phyloP scores from a whole-genome alignment of 225 moss, liverwort and hornwort genomes.

The Pseudoscleropodium purum region DNA sequence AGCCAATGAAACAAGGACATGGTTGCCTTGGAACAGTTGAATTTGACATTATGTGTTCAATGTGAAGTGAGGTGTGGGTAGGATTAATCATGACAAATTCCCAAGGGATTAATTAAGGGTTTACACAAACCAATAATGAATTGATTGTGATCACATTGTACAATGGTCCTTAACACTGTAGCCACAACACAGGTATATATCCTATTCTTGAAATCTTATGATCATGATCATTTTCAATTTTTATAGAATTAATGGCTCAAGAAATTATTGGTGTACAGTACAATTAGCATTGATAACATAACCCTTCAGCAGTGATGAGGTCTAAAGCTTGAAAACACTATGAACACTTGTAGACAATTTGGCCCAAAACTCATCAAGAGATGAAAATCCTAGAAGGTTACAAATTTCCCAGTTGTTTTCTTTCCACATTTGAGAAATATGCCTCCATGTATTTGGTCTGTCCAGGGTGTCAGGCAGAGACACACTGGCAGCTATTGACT shows the following conservation, averaged over 20 bases:
- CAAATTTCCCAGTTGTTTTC: not conserved
- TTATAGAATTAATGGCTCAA: too few species aligned
- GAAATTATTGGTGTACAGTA: not conserved
- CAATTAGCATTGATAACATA: not conserved
- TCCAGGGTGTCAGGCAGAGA: not conserved
- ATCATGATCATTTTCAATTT: not conserved
- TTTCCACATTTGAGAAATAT: not conserved
- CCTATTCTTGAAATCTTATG: not conserved
- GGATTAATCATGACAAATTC: not conserved
- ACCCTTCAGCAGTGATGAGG: not conserved
- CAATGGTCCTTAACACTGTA: too few species aligned
- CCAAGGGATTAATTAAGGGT: not conserved
- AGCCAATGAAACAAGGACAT: not conserved
- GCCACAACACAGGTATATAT: too few species aligned
- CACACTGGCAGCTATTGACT: not conserved
- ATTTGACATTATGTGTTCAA: not conserved
- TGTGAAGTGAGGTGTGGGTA: not conserved
- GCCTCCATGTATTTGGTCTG: not conserved
- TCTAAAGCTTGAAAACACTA: not conserved
- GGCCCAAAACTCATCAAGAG: not conserved
- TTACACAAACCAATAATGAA: not conserved
- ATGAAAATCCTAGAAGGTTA: not conserved
- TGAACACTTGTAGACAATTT: not conserved
- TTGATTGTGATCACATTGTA: not conserved
- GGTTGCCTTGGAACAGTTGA: not conserved